A percentile compares a stretch with the other conserved stretches of the same genome.
Conservation (phyloP, 768 basidiomycete species). For the Pholiota microspora region DNA sequence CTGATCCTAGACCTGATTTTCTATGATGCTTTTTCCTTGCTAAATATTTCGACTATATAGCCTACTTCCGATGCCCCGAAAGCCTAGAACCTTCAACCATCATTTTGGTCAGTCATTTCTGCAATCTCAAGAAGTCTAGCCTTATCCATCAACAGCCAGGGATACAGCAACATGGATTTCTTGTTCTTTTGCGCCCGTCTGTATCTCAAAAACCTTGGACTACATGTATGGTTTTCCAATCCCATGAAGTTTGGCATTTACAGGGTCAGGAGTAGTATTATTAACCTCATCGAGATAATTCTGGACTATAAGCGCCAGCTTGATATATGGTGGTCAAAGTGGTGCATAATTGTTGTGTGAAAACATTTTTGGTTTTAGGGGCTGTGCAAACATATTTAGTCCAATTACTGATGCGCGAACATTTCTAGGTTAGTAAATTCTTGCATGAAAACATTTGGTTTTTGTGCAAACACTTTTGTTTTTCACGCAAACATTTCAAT, state of each 20-base stretch:
- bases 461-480: too few species aligned
- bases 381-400: too few species aligned
- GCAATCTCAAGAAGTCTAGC: background rate
- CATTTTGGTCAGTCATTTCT: background rate
- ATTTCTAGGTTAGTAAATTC: too few species aligned
- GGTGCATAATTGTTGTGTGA: background rate
- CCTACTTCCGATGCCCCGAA: background rate
- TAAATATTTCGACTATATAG: background rate
- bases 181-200: constrained; percentile 1
- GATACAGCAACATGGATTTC: background rate
- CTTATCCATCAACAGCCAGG: background rate
- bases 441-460: too few species aligned
- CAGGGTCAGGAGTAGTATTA: background rate
- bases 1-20: background rate
- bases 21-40: background rate
- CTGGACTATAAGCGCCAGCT: constrained; percentile 1
- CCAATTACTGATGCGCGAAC: too few species aligned
- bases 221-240: background rate
- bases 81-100: background rate
- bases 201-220: background rate
- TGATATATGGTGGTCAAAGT: too few species aligned
- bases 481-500: too few species aligned
- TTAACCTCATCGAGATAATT: background rate
- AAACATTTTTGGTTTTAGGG: too few species aligned
- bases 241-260: background rate